Conservation (phyloP, 1,284 basidiomycete species). For the Ustilago curta region DNA sequence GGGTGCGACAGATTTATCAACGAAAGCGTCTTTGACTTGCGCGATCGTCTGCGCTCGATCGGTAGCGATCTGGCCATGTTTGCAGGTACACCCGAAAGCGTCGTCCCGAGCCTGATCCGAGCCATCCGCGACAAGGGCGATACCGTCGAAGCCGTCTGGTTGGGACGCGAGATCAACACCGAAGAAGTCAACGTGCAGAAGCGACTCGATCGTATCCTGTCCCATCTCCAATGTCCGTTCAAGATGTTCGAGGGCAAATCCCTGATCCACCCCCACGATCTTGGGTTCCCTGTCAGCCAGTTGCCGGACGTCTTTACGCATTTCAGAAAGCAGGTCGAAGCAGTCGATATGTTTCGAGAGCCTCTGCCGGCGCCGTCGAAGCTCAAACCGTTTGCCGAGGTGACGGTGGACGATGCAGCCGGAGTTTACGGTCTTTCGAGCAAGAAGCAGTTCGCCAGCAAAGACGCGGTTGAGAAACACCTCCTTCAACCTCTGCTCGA, state of each 20-base stretch:
- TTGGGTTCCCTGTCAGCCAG: conserved; percentile 54
- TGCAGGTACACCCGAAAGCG: conserved; percentile 55
- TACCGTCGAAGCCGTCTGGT: conserved; percentile 71
- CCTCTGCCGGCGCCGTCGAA: conserved; percentile 44
- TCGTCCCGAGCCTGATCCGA: conserved; percentile 68
- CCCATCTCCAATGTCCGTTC: conserved; percentile 18
- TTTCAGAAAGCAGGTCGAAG: conserved; percentile 62
- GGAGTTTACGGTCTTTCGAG: conserved; percentile 38
- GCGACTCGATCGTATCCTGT: conserved; percentile 20
- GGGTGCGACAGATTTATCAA: conserved; percentile 42
- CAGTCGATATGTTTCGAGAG: conserved; percentile 42
- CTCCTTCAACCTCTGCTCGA: conserved; percentile 51
- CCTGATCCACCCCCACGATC: conserved; percentile 38
- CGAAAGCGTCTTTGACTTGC: conserved; percentile 56
- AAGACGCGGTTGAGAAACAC: conserved; percentile 32
- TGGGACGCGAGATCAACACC: conserved; percentile 70
- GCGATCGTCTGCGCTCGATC: conserved; percentile 26
- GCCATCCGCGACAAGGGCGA: conserved; percentile 69
- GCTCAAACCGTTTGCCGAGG: conserved; percentile 52
- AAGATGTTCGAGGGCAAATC: conserved; percentile 43
- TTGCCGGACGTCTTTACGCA: conserved; percentile 64
- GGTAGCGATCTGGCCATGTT: conserved; percentile 58
- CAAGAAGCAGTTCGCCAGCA: conserved; percentile 16
- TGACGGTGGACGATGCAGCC: conserved; percentile 18
- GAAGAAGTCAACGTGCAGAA: conserved; percentile 57